Evolutionary conservation across 208 protist species (phyloP), one percentile per base, ranked within the genome.

Genomic region (Acanthamoeba divionensis): DNA sequence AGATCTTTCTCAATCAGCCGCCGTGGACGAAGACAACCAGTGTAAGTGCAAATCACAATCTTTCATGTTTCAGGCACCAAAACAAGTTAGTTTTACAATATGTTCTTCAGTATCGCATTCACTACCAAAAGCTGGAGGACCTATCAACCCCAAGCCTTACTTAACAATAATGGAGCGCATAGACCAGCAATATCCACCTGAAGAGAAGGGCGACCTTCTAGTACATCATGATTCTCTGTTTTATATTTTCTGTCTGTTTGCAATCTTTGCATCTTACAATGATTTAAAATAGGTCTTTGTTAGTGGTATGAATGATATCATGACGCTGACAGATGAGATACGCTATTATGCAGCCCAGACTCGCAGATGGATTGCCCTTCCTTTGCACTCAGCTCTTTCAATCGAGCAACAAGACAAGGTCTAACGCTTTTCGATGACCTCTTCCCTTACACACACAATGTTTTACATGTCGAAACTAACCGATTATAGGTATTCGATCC

Each of bases 401-500:
- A 65, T 93, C 18, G 91, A 93, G 12, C 90, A 93, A 21, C 91
- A 93, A 55, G 89, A 93, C 26, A 91, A 91, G 54, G 71, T 91
- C 21, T 91, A 5, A 24, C 13, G 69, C 24, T 47, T 91, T 18
- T 77, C 89, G 15, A 92, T 60, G 31, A 91, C 69, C 90, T 88
- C 82, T 71, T 9, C n/a, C 8, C 44, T 90, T 15, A 8, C 45
- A 9, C n/a, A 36, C 38, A 44, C 33, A 71, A 33, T 10, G 44
- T 71, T 15, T 12, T 88, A 9, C 21, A 10, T 10, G 29, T 21
- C 77, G 79, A 33, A n/a, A 91, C 83, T 21, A 45, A n/a, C 85
- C n/a, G 90, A 91, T 62, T 54, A 24, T 89, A 92, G 24, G 97
- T 99, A 7, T 99, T 99, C 91, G 89, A 96, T 31, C 87, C 90